Percentiles rank a stretch among this genome's conserved stretches.
These are phyloP conservation scores for Hypholoma fasciculare DNA, from an alignment of 768 basidiomycete genomes.

Conservation along the genomic window DNA sequence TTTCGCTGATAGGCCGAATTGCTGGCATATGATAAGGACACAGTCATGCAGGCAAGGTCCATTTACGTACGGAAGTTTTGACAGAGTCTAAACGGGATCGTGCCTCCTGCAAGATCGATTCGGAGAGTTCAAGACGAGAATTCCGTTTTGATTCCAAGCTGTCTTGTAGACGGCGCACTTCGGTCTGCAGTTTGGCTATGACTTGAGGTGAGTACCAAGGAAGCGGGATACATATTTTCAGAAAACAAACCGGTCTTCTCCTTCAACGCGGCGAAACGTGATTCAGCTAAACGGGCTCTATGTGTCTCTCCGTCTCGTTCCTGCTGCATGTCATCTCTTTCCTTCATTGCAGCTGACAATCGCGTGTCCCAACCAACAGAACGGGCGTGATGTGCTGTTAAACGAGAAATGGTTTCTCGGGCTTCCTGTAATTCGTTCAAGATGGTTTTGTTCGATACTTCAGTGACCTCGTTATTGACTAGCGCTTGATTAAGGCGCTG, in stretches of 20 bases:
- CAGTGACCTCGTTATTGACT: slow-evolving; percentile 79
- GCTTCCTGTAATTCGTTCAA: slow-evolving; percentile 77
- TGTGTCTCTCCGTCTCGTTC: slow-evolving; percentile 74
- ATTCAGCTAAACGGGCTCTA: slow-evolving; percentile 67
- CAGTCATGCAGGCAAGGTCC: not conserved
- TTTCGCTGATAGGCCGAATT: slow-evolving; percentile 39
- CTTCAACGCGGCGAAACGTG: slow-evolving; percentile 59
- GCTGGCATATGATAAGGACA: slow-evolving; percentile 28
- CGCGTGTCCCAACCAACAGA: slow-evolving; percentile 71
- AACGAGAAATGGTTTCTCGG: slow-evolving; percentile 60
- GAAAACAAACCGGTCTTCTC: slow-evolving; percentile 60
- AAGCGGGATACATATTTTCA: not conserved
- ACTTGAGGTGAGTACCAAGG: not conserved
- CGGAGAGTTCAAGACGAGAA: slow-evolving; percentile 64
- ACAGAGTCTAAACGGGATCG: slow-evolving; percentile 61
- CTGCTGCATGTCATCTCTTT: slow-evolving; percentile 83
- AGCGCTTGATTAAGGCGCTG: slow-evolving; percentile 80
- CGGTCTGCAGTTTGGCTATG: slow-evolving; percentile 67
- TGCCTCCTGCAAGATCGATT: slow-evolving; percentile 66
- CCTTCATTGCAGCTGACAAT: slow-evolving; percentile 62
- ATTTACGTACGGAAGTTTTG: slow-evolving; percentile 50
- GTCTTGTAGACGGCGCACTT: slow-evolving; percentile 65
- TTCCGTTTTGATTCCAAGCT: slow-evolving; percentile 60
- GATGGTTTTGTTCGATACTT: slow-evolving; percentile 74
- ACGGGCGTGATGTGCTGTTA: slow-evolving; percentile 69